Evolutionary conservation across 139 green algal genomes (phyloP).

Genomic region (Tetraselmis chui): DNA sequence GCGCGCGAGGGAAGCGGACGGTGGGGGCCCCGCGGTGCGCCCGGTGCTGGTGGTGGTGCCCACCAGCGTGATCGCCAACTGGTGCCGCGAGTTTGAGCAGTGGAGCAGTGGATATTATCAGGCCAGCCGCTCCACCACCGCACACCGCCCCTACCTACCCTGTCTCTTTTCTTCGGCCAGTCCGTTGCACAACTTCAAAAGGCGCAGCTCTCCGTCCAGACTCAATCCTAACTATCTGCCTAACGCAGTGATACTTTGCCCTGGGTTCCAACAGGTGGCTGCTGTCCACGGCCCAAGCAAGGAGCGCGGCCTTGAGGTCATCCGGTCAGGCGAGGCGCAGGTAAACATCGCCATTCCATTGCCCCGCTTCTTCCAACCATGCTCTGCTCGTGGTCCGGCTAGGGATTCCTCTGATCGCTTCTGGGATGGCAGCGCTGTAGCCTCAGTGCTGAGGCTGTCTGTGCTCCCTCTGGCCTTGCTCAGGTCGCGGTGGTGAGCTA

Average conservation of each 20-base stretch:
- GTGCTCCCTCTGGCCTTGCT: background rate
- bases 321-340: background rate
- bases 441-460: no score
- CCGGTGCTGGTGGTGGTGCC: constrained; percentile 64
- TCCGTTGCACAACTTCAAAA: no score
- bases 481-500: background rate
- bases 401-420: no score
- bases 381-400: no score
- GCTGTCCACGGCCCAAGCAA: background rate
- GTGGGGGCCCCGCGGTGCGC: background rate
- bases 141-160: background rate
- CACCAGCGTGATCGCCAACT: constrained; percentile 56
- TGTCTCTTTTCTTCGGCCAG: no score
- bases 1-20: background rate
- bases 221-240: no score
- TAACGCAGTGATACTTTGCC: no score
- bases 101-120: constrained; percentile 29
- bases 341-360: background rate
- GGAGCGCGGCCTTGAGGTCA: background rate
- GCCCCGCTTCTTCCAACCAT: no score
- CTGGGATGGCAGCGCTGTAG: no score
- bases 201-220: no score
- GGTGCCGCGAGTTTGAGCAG: constrained; percentile 46
- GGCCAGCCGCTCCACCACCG: no score
- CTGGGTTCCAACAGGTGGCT: background rate